These are phyloP conservation scores for Sphagnum magellanicum DNA, from an alignment of 228 moss, liverwort and hornwort genomes.

Conservation along the genomic window DNA sequence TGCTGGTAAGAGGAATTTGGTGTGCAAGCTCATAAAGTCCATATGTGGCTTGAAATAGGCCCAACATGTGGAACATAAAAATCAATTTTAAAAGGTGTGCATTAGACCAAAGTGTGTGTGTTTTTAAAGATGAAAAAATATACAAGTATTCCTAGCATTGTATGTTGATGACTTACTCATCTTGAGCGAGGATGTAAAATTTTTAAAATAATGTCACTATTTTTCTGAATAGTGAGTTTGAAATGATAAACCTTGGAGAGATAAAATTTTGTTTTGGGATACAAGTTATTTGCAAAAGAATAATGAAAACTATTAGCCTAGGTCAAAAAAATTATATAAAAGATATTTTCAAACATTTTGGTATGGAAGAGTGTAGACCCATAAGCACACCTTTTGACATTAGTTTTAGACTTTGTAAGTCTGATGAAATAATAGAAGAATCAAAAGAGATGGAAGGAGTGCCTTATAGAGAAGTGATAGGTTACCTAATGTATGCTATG, in stretches of 20 bases:
- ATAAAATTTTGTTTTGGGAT: background rate
- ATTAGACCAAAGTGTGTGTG: too few relatives aligned
- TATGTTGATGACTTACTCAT: background rate
- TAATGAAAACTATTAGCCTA: background rate
- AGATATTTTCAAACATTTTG: background rate
- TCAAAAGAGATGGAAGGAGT: background rate
- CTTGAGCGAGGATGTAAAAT: background rate
- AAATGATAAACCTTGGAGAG: background rate
- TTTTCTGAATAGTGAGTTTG: background rate
- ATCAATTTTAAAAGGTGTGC: background rate
- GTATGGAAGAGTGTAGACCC: background rate
- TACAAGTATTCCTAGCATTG: too few relatives aligned
- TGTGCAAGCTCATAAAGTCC: background rate
- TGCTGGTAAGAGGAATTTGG: background rate
- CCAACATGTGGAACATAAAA: background rate
- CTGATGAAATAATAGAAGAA: background rate
- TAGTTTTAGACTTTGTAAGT: background rate
- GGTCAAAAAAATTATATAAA: background rate
- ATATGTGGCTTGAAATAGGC: background rate
- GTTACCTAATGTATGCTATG: background rate
- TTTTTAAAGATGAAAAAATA: too few relatives aligned
- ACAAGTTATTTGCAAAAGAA: background rate
- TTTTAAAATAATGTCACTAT: background rate
- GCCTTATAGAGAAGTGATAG: background rate
- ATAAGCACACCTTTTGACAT: background rate